Percentiles rank a stretch among this genome's conserved stretches.
Evolutionary conservation across 805 yeast species (phyloP).

Genomic region (Candida silvatica): DNA sequence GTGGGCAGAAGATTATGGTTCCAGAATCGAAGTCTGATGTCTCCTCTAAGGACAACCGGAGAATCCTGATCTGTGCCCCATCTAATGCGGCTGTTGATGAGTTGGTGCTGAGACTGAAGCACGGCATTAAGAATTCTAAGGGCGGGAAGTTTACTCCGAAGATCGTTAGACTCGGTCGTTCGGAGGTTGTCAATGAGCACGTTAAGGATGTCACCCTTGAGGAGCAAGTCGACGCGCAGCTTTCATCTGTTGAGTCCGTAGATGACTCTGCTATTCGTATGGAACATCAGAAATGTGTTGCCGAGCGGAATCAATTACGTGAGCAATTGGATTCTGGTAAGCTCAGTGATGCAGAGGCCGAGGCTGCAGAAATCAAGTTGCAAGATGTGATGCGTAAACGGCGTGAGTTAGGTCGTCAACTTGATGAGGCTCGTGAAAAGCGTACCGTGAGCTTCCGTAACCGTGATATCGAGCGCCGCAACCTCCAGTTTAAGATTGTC

Average conservation of each 20-base stretch:
- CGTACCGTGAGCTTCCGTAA: constrained; percentile 61
- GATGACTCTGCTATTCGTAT: constrained; percentile 41
- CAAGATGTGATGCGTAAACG: constrained; percentile 52
- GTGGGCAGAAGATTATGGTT: constrained; percentile 1
- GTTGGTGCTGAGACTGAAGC: constrained; percentile 69
- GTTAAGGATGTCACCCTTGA: constrained; percentile 82
- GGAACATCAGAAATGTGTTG: constrained; percentile 42
- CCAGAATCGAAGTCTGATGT: constrained; percentile 1
- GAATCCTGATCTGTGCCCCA: constrained; percentile 90
- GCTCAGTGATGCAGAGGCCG: constrained; percentile 33
- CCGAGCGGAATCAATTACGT: constrained; percentile 50
- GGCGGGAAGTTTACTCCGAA: constrained; percentile 52
- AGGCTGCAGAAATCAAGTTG: constrained; percentile 38
- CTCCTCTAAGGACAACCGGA: constrained; percentile 26
- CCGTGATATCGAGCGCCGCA: constrained; percentile 69
- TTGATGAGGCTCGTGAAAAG: constrained; percentile 75
- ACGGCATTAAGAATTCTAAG: constrained; percentile 52
- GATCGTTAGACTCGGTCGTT: constrained; percentile 80
- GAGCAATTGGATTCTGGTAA: constrained; percentile 21
- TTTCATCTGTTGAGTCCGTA: constrained; percentile 27
- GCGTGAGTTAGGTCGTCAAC: constrained; percentile 59
- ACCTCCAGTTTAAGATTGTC: constrained; percentile 64
- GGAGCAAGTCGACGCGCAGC: constrained; percentile 64
- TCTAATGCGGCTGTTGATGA: constrained; percentile 99
- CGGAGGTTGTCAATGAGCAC: constrained; percentile 78